These are phyloP conservation scores for Mucor lusitanicus DNA, from an alignment of 371 early-diverging fungal species.

Conservation along the genomic window DNA sequence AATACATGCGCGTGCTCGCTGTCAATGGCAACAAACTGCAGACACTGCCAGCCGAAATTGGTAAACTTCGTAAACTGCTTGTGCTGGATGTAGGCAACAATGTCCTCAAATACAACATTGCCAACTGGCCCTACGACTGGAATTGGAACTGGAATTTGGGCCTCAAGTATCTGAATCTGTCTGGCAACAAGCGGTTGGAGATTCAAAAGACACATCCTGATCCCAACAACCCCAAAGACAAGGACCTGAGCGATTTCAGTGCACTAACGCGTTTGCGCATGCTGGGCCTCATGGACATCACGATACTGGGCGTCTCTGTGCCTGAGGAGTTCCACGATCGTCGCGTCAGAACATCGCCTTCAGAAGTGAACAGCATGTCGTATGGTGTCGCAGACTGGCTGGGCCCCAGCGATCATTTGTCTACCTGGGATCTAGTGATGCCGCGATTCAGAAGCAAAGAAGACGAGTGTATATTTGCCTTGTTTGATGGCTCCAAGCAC, in stretches of 20 bases:
- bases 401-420: slow-evolving; percentile 62
- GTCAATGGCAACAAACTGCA: slow-evolving; percentile 90
- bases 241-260: slow-evolving; percentile 77
- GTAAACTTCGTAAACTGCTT: slow-evolving; percentile 72
- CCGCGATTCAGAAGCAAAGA: slow-evolving; percentile 78
- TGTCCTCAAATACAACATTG: slow-evolving; percentile 87
- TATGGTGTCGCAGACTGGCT: slow-evolving; percentile 89
- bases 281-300: slow-evolving; percentile 89
- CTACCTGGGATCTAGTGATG: slow-evolving; percentile 81
- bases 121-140: slow-evolving; percentile 96
- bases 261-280: slow-evolving; percentile 72
- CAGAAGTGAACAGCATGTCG: slow-evolving; percentile 77
- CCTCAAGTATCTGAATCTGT: slow-evolving; percentile 88
- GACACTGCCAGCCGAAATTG: slow-evolving; percentile 88
- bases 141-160: slow-evolving; percentile 94
- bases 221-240: slow-evolving; percentile 27
- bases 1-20: slow-evolving; percentile 69
- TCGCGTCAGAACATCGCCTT: slow-evolving; percentile 83
- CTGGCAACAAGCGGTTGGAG: slow-evolving; percentile 90
- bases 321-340: slow-evolving; percentile 84
- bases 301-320: slow-evolving; percentile 72
- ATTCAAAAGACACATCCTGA: slow-evolving; percentile 62
- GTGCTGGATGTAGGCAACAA: slow-evolving; percentile 89
- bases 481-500: slow-evolving; percentile 80
- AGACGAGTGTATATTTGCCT: slow-evolving; percentile 85